Evolutionary conservation across 73 alveolate species (phyloP), one percentile per base, ranked within the genome.

Genomic region (Symbiodinium natans): DNA sequence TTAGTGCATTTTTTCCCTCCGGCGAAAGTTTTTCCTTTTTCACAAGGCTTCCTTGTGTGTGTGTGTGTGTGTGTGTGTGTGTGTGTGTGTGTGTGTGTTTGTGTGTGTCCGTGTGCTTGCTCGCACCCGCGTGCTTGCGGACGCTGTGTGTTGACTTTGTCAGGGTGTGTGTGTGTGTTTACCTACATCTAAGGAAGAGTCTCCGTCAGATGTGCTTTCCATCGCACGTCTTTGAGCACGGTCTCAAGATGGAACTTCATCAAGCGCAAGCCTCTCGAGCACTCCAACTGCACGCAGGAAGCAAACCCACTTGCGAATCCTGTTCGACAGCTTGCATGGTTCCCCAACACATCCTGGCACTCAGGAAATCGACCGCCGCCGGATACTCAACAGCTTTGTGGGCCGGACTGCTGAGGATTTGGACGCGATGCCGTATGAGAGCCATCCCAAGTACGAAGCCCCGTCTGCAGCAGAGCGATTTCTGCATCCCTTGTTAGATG

Each of bases 361-460:
- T 46, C 29, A 63, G 80, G 80, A 63, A 11, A 3, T 63, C 36
- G 80, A 63, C 80, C 80, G 80, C 38, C 80, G 80, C 80, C 33
- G 80, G 80, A 63, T 63, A 13, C 80, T 63, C 19, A 63, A 63
- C 38, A 63, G 80, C 80, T 63, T 63, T 36, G 80, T 23, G 80
- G 80, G 80, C 80, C 80, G 80, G 17, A 63, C 80, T 23, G 80
- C 36, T 23, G 80, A 25, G 2, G 80, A 36, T 36, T 63, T 63
- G 80, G 80, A 63, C 36, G 80, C 19, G 80, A 6, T 5, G 36
- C 80, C 80, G 40, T n/a, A 63, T 36, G 36, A 27, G 80, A 63
- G 80, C 80, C 80, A 63, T 63, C 80, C 80, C 33, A 63, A 63
- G 80, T 63, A 63, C 27, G 80, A 52, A 63, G 80, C 80, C 80